Evolutionary conservation across 164 flowering plant genomes (phyloP).

Genomic region (Stephania cephalantha): DNA sequence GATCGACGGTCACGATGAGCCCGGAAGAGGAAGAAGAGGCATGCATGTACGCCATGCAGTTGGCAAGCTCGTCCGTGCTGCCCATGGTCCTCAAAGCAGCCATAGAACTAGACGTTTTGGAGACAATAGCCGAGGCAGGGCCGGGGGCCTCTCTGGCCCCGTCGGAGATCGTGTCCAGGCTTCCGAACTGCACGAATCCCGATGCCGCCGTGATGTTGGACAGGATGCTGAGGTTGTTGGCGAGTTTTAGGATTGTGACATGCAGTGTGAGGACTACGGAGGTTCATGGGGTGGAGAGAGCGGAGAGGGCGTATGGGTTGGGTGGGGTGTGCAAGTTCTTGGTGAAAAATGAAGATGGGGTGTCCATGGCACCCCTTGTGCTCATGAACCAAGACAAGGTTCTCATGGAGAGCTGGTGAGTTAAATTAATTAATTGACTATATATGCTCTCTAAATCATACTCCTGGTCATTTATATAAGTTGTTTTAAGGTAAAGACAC

Average conservation of each 20-base stretch:
- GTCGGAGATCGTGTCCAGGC: constrained; percentile 21
- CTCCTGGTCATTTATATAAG: no score
- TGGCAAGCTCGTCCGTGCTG: constrained; percentile 10
- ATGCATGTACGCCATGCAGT: constrained; percentile 11
- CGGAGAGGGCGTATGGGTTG: constrained; percentile 63
- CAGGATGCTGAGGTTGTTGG: constrained; percentile 8
- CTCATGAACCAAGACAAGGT: constrained; percentile 89
- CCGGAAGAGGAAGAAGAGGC: constrained; percentile 15
- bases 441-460: no score
- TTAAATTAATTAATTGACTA: no score
- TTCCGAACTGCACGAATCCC: constrained; percentile 10
- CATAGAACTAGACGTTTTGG: constrained; percentile 26
- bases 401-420: constrained; percentile 92
- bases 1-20: neutral
- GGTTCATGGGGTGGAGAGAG: constrained; percentile 25
- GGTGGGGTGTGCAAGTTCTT: constrained; percentile 71
- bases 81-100: constrained; percentile 27
- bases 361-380: constrained; percentile 46
- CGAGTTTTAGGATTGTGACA: constrained; percentile 9
- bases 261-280: neutral
- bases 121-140: constrained; percentile 20
- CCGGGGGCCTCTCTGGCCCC: constrained; percentile 16
- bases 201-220: constrained; percentile 11
- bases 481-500: no score
- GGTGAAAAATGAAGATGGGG: constrained; percentile 67